Base-by-base conservation (phyloP, 805 yeast species). In the Suhomyces pyralidae region DNA sequence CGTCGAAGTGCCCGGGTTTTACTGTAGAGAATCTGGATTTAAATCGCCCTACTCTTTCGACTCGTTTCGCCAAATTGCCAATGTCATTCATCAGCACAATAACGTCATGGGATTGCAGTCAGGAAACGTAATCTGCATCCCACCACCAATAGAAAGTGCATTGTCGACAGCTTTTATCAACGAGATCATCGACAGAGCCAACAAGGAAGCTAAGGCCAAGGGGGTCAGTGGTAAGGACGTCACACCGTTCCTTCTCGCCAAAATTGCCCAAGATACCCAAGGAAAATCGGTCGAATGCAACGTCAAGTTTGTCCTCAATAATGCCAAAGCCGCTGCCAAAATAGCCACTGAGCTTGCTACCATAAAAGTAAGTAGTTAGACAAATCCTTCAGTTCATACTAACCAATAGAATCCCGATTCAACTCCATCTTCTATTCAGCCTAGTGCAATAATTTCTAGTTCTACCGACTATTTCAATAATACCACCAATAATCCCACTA, bases 41-140 rank as follows among this genome's bases (percentile, higher is more conserved):
- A 58, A 58, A 47, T 86, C 94, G 1, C 96, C 96, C 0, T 87
- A 81, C 63, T 74, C 78, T 22, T 84, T 90, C 58, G 59, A 65
- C n/a, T 58, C 73, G 4, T 78, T 82, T 49, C 54, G 55, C 2
- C 80, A 81, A 17, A 90, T 93, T 1, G 97, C 97, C 0, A 61
- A 66, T 6, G 74, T 86, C 43, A 76, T 90, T 14, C 67, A 80
- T 57, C 65, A 73, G 53, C 78, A 73, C 46, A 67, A 64, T 50
- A 67, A 73, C 7, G 51, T 60, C 2, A 73, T 90, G 78, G 70
- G 73, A 0, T 69, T 89, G 54, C 61, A 73, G 0, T 80, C 86
- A n/a, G 97, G 97, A 0, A 81, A 77, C 53, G 78, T 91, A 9
- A 83, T 90, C 59, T 90, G 97, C 64, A 78, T 88, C 9, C 97